Conservation (phyloP, 805 yeast genomes). For the Dipodascus geniculatus region DNA sequence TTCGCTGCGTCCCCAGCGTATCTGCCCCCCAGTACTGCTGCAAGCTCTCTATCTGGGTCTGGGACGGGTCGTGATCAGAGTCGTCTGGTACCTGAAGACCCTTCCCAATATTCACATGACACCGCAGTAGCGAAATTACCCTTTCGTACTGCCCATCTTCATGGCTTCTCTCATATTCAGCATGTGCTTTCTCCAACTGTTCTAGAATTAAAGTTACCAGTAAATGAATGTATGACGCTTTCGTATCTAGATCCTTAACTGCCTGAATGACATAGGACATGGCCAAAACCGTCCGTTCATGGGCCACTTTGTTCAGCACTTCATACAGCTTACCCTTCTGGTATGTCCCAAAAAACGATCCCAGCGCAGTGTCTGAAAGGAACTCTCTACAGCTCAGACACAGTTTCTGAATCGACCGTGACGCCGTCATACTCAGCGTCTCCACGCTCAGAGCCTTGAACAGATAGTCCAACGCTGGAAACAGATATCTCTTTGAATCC, state of each 20-base stretch:
- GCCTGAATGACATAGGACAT: constrained; percentile 24
- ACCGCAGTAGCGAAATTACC: constrained; percentile 45
- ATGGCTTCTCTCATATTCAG: constrained; percentile 10
- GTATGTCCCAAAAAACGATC: constrained; percentile 21
- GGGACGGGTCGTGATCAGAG: constrained; percentile 28
- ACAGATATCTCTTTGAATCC: constrained; percentile 35
- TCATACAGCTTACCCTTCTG: constrained; percentile 12
- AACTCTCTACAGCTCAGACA: constrained; percentile 22
- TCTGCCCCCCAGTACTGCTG: constrained; percentile 21
- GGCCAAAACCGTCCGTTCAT: constrained; percentile 24
- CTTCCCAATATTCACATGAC: constrained; percentile 60
- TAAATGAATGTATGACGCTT: constrained; percentile 26
- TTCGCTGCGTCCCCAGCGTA: constrained; percentile 27
- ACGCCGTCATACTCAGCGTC: constrained; percentile 29
- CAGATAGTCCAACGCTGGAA: constrained; percentile 43
- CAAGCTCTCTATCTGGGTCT: constrained; percentile 18
- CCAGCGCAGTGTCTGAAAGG: constrained; percentile 14
- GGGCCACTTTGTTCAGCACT: constrained; percentile 15
- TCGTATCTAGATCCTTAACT: constrained; percentile 11
- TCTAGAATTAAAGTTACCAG: constrained; percentile 20
- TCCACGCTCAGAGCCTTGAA: constrained; percentile 31
- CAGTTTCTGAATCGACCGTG: constrained; percentile 44
- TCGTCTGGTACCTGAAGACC: constrained; percentile 55
- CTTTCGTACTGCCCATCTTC: constrained; percentile 20
- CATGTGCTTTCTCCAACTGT: constrained; percentile 9